A percentile compares a stretch with the other conserved stretches of the same genome.
These are phyloP conservation scores for Annulohypoxylon nitens DNA, from an alignment of 495 filamentous ascomycete genomes.

Conservation along the genomic window DNA sequence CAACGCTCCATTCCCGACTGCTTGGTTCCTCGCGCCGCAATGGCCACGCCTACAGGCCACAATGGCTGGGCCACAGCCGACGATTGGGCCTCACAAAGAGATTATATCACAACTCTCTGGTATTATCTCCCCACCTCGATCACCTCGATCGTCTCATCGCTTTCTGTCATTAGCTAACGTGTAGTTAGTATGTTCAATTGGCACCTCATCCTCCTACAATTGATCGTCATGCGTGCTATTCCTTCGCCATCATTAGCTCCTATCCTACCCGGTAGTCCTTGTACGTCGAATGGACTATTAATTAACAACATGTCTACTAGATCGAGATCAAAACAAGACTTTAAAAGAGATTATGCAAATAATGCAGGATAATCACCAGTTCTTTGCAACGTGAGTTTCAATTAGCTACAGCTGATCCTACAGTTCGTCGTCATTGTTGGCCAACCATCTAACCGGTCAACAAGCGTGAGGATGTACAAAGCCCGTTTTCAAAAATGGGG, in stretches of 20 bases:
- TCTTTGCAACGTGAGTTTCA: conserved; percentile 56
- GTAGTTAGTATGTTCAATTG: conserved; percentile 30
- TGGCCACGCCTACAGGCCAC: conserved; percentile 36
- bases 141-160: background rate
- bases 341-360: conserved; percentile 57
- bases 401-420: background rate
- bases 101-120: conserved; percentile 47
- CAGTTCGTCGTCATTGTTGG: background rate
- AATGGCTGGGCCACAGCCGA: conserved; percentile 48
- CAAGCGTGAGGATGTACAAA: conserved; percentile 60
- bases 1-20: conserved; percentile 10
- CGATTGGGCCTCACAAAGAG: conserved; percentile 45
- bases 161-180: background rate
- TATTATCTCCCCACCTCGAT: background rate
- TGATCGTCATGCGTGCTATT: background rate
- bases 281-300: conserved; percentile 1
- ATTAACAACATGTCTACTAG: conserved; percentile 21
- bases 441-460: conserved; percentile 11
- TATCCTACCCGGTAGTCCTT: background rate
- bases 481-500: conserved; percentile 60
- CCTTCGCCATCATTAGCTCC: conserved; percentile 6
- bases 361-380: conserved; percentile 56
- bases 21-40: conserved; percentile 20
- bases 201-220: background rate
- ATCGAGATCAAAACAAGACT: conserved; percentile 57